Conservation (phyloP, 345 rosid species). For the Eucalyptus viminalis region DNA sequence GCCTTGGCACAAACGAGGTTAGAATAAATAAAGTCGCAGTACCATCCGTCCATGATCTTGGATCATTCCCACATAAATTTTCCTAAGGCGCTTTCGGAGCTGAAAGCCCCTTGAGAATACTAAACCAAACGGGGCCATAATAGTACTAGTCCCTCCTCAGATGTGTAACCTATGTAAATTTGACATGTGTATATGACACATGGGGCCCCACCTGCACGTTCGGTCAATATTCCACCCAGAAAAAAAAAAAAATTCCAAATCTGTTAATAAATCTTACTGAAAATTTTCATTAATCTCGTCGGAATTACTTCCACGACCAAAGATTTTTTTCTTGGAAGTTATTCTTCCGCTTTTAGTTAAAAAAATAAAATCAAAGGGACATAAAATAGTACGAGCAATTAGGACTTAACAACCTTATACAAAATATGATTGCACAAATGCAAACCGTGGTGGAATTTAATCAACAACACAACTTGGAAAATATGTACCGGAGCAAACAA, state of each 20-base stretch:
- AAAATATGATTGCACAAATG: no score
- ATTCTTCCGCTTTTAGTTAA: no score
- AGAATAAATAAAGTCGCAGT: background rate
- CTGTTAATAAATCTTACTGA: background rate
- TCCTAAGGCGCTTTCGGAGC: accelerated
- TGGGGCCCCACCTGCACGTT: background rate
- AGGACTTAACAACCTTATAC: no score
- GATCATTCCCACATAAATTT: background rate
- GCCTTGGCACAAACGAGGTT: background rate
- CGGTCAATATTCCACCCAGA: background rate
- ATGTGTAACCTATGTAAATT: background rate
- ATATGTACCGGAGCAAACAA: no score
- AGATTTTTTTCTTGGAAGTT: no score
- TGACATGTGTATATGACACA: background rate
- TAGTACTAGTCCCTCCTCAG: background rate
- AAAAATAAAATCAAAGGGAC: no score
- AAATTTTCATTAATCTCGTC: background rate
- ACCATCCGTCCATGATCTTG: no score
- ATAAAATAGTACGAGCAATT: no score
- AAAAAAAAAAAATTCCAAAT: no score
- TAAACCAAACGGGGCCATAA: background rate
- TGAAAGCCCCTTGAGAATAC: accelerated
- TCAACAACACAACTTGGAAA: no score
- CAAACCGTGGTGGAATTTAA: no score
- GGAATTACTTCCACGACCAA: no score